Evolutionary conservation across 192 early-diverging fungal species (phyloP).

Genomic region (Pilobolus umbonatus): DNA sequence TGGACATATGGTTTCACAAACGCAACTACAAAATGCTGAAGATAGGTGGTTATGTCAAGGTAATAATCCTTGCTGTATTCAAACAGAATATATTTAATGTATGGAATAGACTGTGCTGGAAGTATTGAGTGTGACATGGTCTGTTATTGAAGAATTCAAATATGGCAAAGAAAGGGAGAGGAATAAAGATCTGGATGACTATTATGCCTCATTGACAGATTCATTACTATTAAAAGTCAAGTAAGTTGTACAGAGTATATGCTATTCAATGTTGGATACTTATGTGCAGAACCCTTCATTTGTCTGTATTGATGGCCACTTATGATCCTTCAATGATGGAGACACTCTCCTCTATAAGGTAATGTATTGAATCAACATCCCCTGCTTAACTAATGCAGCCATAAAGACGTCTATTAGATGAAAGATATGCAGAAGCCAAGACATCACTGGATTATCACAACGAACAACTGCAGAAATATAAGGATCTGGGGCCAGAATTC

Average conservation of each 20-base stretch:
- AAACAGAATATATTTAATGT: no score
- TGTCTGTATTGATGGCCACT: conserved; percentile 2
- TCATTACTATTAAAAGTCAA: background rate
- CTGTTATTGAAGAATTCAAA: conserved; percentile 2
- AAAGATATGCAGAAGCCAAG: background rate
- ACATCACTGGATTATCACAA: background rate
- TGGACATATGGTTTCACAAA: no score
- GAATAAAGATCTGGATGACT: background rate
- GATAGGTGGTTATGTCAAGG: no score
- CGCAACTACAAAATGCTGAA: no score
- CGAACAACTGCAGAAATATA: conserved; percentile 1
- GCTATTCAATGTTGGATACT: background rate
- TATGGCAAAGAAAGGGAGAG: background rate
- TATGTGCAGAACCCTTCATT: background rate
- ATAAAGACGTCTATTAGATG: background rate
- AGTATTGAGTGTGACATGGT: conserved; percentile 2
- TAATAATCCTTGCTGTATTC: no score
- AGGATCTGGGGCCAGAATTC: conserved; percentile 6
- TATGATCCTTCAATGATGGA: background rate
- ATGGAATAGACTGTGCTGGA: background rate
- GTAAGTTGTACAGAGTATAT: background rate
- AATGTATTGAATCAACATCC: background rate
- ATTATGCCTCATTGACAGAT: background rate
- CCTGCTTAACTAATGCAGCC: background rate
- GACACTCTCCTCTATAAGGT: background rate